These are phyloP conservation scores for Oryza australiensis DNA, from an alignment of 176 grass and related monocot genomes.

Conservation along the genomic window DNA sequence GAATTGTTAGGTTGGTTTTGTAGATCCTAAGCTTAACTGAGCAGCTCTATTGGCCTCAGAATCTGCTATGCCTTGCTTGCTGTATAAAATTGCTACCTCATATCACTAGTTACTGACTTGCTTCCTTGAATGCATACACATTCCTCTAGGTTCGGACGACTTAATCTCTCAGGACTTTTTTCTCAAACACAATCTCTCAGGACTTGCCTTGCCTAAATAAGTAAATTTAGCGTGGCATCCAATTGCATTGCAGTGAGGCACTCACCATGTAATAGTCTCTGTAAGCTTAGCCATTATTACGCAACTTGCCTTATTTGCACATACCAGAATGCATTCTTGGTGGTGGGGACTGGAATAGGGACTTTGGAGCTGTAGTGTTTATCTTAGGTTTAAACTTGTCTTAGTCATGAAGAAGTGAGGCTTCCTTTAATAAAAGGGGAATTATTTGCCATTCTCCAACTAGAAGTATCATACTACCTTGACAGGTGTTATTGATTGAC, in stretches of 20 bases:
- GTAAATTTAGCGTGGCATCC: neutral
- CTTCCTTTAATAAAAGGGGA: neutral
- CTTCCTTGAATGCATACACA: neutral
- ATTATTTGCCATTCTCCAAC: neutral
- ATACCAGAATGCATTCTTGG: neutral
- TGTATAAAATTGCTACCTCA: neutral
- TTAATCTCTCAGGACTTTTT: neutral
- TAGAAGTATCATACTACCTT: neutral
- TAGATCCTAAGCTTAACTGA: neutral
- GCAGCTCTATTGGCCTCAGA: neutral
- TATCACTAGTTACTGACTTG: neutral
- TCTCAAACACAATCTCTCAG: neutral
- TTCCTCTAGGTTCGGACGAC: neutral
- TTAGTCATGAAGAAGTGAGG: neutral
- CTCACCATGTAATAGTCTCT: neutral
- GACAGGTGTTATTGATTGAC: neutral
- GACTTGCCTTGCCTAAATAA: neutral
- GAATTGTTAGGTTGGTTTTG: neutral
- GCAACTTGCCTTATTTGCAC: neutral
- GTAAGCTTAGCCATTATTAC: neutral
- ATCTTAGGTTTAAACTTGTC: neutral
- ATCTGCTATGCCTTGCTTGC: neutral
- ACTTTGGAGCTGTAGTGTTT: neutral
- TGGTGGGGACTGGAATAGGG: neutral
- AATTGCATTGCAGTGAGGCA: neutral